Evolutionary conservation across 768 basidiomycete species (phyloP).

Genomic region (Suillus brevipes): DNA sequence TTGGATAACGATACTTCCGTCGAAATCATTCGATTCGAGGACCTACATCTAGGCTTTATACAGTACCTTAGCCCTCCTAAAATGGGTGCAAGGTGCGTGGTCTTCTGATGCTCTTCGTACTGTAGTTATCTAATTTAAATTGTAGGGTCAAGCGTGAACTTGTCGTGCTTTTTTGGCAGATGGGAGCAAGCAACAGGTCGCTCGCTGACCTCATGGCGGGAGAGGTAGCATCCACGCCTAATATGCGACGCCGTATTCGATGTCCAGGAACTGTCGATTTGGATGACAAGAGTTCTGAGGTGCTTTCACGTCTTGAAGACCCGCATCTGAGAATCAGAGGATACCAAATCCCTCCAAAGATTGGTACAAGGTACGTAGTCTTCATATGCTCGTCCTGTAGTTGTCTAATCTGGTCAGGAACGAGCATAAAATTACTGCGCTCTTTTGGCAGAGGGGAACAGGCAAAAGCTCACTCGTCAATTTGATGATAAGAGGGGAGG

Average conservation of each 20-base stretch:
- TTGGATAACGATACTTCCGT: constrained; percentile 18
- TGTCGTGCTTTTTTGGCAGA: constrained; percentile 42
- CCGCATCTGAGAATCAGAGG: constrained; percentile 20
- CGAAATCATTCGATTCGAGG: constrained; percentile 27
- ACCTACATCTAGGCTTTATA: constrained; percentile 18
- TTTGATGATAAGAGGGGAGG: constrained; percentile 34
- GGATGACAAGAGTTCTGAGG: constrained; percentile 16
- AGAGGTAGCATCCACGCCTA: constrained; percentile 14
- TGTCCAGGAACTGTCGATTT: constrained; percentile 28
- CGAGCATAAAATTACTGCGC: constrained; percentile 26
- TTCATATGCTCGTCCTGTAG: not conserved
- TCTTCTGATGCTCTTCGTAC: not conserved
- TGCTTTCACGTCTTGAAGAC: constrained; percentile 34
- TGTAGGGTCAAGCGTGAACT: constrained; percentile 12
- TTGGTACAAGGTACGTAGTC: not conserved
- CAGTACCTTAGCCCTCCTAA: constrained; percentile 13
- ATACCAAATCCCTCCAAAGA: constrained; percentile 12
- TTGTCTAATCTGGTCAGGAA: not conserved
- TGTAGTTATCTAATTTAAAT: not conserved
- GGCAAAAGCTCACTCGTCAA: constrained; percentile 39
- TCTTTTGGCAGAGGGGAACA: constrained; percentile 42
- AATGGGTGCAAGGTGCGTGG: not conserved
- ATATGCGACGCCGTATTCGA: constrained; percentile 32
- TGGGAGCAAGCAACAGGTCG: constrained; percentile 35
- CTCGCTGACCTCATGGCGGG: constrained; percentile 36